phyloP scores from a whole-genome alignment of 352 stramenopile genomes.

The Pythium rishiriense region DNA sequence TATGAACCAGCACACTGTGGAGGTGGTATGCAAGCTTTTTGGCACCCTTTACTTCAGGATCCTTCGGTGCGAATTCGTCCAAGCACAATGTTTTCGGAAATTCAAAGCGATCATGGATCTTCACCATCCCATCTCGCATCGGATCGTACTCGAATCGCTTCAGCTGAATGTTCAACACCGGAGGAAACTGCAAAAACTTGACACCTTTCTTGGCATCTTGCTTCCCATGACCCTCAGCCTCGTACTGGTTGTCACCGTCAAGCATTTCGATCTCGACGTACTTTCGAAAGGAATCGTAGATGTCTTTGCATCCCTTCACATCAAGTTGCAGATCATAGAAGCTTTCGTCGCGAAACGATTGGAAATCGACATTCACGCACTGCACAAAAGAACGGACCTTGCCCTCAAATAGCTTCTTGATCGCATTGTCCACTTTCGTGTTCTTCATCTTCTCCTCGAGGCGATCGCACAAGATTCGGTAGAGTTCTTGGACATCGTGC shows the following conservation, averaged over 20 bases:
- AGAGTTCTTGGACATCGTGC: conserved; percentile 92
- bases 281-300: conserved; percentile 90
- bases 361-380: conserved; percentile 90
- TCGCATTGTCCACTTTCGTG: conserved; percentile 75
- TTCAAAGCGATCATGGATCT: conserved; percentile 89
- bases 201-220: conserved; percentile 91
- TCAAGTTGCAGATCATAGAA: conserved; percentile 94
- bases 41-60: conserved; percentile 1
- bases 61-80: conserved; percentile 57
- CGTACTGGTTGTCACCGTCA: conserved; percentile 94
- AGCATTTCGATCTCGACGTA: conserved; percentile 93
- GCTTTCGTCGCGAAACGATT: conserved; percentile 85
- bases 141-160: conserved; percentile 91
- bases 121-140: conserved; percentile 86
- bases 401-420: conserved; percentile 89
- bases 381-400: conserved; percentile 90
- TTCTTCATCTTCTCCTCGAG: conserved; percentile 94
- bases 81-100: conserved; percentile 78
- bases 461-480: conserved; percentile 90
- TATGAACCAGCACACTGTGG: conserved; percentile 86
- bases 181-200: conserved; percentile 83
- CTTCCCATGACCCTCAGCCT: conserved; percentile 86
- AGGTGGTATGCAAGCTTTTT: conserved; percentile 68
- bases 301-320: conserved; percentile 89
- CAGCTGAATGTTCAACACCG: conserved; percentile 92